Conservation (phyloP, 2,329 filamentous ascomycete genomes). For the Colletotrichum sp. region DNA sequence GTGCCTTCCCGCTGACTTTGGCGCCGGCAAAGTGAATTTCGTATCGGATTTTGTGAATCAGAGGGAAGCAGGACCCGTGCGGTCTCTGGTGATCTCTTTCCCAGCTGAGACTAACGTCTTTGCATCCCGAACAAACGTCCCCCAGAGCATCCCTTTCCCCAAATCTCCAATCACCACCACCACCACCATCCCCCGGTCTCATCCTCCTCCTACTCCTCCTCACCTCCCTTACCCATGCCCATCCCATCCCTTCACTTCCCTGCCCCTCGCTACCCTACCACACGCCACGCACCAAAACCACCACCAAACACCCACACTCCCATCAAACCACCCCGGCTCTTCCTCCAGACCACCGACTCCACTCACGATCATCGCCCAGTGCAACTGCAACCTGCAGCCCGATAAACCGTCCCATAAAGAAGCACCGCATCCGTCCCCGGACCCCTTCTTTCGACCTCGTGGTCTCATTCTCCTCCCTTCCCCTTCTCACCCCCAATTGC, state of each 20-base stretch:
- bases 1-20: not conserved
- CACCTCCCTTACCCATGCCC: not conserved
- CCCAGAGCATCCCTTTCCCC: not conserved
- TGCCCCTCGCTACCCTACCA: not conserved
- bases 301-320: not conserved
- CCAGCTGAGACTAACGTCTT: not conserved
- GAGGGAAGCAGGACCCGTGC: not conserved
- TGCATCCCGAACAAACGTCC: not conserved
- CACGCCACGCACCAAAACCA: slow-evolving; percentile 1
- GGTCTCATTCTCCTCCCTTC: not conserved
- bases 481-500: not conserved
- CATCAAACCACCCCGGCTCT: not conserved
- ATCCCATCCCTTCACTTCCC: not conserved
- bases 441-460: not conserved
- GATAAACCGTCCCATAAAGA: slow-evolving; percentile 19
- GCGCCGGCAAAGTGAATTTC: not conserved
- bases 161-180: not conserved
- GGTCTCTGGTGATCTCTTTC: not conserved
- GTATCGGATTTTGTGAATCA: not conserved
- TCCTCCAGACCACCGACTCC: not conserved
- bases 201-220: not conserved
- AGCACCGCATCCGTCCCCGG: not conserved
- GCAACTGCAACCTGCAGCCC: slow-evolving; percentile 18
- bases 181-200: not conserved
- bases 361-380: slow-evolving; percentile 19